phyloP scores from a whole-genome alignment of 164 flowering plant genomes.

The Magnolia changhungtana region DNA sequence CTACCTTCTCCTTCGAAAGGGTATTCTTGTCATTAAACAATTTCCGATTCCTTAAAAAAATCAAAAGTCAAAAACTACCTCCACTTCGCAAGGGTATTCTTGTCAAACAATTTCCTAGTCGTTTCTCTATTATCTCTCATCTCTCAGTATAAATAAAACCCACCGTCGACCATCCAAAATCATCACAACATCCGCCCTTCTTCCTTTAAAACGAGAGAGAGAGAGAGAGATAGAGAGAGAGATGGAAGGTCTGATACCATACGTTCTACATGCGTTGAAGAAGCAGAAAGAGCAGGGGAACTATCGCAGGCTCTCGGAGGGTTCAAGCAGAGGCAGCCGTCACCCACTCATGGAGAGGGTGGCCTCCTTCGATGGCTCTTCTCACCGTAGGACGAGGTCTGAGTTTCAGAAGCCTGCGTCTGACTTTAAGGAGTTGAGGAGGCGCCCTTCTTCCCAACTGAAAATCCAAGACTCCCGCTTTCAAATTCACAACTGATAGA shows the following conservation, averaged over 20 bases:
- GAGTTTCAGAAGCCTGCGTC: no score
- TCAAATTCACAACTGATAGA: no score
- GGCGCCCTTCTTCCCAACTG: no score
- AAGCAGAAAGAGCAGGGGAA: slow-evolving; percentile 26
- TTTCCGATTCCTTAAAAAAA: no score
- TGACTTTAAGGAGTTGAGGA: no score
- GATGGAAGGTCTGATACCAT: slow-evolving; percentile 52
- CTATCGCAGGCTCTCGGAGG: slow-evolving; percentile 25
- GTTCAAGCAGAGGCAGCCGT: slow-evolving; percentile 34
- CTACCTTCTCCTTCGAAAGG: no score
- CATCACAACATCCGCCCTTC: not conserved
- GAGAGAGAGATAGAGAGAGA: not conserved
- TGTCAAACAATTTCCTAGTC: not conserved
- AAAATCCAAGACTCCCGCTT: no score
- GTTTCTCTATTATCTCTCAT: not conserved
- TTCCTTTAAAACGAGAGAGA: not conserved
- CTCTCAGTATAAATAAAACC: not conserved
- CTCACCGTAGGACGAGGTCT: slow-evolving; percentile 32
- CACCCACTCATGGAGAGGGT: not conserved
- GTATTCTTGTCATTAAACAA: no score
- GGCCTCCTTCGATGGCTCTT: slow-evolving; percentile 24
- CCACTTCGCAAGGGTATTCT: no score
- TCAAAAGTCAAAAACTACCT: no score
- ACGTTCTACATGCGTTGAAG: slow-evolving; percentile 34
- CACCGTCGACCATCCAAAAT: no score